These are phyloP conservation scores for Tolypocladium ophioglossoides DNA, from an alignment of 2,329 filamentous ascomycete genomes.

Conservation along the genomic window DNA sequence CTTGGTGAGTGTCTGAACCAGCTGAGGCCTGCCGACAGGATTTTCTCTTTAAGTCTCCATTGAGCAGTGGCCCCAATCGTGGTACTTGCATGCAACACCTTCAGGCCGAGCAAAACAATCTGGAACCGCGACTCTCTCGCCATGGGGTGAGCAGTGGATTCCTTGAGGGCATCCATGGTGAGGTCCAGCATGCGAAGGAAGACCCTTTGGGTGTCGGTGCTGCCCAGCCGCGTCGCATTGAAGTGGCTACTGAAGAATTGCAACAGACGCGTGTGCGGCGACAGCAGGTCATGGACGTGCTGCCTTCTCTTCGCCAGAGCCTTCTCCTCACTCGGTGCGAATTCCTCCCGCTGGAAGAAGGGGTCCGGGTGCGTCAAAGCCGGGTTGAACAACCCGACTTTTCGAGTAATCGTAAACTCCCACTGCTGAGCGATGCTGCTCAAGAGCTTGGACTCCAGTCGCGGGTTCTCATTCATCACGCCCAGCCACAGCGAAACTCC, in stretches of 20 bases:
- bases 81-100: constrained; percentile 63
- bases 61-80: constrained; percentile 52
- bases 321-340: constrained; percentile 79
- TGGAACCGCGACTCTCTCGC: constrained; percentile 89
- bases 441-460: constrained; percentile 75
- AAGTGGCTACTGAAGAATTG: constrained; percentile 93
- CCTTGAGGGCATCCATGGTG: constrained; percentile 65
- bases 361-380: constrained; percentile 69
- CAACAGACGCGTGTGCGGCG: constrained; percentile 74
- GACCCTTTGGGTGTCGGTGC: constrained; percentile 66
- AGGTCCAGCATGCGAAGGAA: constrained; percentile 73
- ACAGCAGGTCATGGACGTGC: constrained; percentile 68
- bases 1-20: constrained; percentile 81
- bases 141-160: constrained; percentile 69
- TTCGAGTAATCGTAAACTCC: constrained; percentile 71
- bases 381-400: constrained; percentile 71
- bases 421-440: constrained; percentile 83
- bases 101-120: constrained; percentile 71
- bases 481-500: constrained; percentile 95
- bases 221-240: constrained; percentile 81
- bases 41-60: constrained; percentile 80
- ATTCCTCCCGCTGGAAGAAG: constrained; percentile 85
- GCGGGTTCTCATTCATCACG: constrained; percentile 90
- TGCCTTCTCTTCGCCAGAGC: constrained; percentile 66
- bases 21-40: constrained; percentile 72